phyloP scores from a whole-genome alignment of 352 stramenopile species.

The Saprolegnia diclina region DNA sequence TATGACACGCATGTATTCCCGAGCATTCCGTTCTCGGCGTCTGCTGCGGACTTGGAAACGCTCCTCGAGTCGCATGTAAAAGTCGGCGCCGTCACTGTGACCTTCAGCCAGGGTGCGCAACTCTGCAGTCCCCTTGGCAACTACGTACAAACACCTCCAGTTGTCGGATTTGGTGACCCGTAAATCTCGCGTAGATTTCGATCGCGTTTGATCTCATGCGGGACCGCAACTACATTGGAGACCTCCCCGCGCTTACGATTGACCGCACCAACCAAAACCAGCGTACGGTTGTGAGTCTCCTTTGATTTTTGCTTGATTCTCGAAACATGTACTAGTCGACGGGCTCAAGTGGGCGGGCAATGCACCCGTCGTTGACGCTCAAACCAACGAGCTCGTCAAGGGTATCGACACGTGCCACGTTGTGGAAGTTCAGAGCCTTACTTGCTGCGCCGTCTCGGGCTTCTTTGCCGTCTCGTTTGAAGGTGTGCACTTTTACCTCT shows the following conservation, averaged over 20 bases:
- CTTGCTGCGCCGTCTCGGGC: constrained; percentile 57
- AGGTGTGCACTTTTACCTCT: constrained; percentile 34
- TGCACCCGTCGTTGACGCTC: constrained; percentile 44
- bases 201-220: constrained; percentile 50
- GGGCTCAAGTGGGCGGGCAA: not conserved
- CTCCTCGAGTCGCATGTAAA: constrained; percentile 7
- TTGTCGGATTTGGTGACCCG: not conserved
- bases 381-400: constrained; percentile 63
- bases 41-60: not conserved
- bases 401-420: constrained; percentile 64
- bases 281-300: too few species aligned
- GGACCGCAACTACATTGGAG: constrained; percentile 44
- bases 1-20: constrained; percentile 50
- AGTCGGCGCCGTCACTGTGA: constrained; percentile 38
- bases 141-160: too few species aligned
- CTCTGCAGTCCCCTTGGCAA: constrained; percentile 51
- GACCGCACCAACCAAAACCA: constrained; percentile 43
- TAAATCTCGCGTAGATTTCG: constrained; percentile 37
- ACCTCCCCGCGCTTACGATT: constrained; percentile 53
- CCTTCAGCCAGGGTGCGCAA: constrained; percentile 34
- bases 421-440: constrained; percentile 51
- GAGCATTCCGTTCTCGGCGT: constrained; percentile 41
- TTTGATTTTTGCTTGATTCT: not conserved
- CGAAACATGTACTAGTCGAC: not conserved
- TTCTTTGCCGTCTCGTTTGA: constrained; percentile 68